Evolutionary conservation across 139 green algal genomes (phyloP).

Genomic region (Raphidocelis subcapitata): DNA sequence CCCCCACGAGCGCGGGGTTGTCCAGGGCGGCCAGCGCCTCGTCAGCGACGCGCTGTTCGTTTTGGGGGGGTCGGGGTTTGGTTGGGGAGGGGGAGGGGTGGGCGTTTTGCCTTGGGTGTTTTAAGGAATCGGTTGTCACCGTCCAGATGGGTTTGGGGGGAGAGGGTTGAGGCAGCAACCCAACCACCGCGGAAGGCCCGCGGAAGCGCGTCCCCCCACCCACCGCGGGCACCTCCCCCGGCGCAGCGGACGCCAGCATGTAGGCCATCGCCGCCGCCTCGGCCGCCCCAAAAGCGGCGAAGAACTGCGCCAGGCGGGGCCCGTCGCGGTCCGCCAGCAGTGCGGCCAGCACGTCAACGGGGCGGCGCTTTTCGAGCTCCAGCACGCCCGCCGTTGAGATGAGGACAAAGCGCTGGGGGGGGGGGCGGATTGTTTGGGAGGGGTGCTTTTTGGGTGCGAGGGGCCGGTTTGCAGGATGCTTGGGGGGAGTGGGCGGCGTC

Average conservation of each 20-base stretch:
- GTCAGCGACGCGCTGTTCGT: constrained; percentile 40
- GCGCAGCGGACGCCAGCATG: constrained; percentile 56
- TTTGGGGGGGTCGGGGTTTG: too few relatives aligned
- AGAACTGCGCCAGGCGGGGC: constrained; percentile 77
- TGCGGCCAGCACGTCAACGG: constrained; percentile 44
- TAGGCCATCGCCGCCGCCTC: constrained; percentile 92
- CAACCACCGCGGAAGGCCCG: too few relatives aligned
- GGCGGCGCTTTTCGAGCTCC: constrained; percentile 73
- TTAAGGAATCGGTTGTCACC: too few relatives aligned
- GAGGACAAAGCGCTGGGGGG: constrained; percentile 69
- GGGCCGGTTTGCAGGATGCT: too few relatives aligned
- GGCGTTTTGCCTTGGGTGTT: too few relatives aligned
- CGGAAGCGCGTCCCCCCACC: too few relatives aligned
- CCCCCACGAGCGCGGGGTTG: constrained; percentile 72
- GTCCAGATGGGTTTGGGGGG: too few relatives aligned
- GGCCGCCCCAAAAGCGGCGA: constrained; percentile 68
- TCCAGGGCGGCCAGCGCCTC: constrained; percentile 67
- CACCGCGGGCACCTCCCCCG: constrained; percentile 4
- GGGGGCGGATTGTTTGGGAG: too few relatives aligned
- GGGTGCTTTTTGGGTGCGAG: too few relatives aligned
- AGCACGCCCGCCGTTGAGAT: constrained; percentile 79
- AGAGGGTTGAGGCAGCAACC: too few relatives aligned
- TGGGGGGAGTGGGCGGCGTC: too few relatives aligned
- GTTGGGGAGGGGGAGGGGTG: too few relatives aligned
- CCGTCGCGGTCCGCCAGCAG: constrained; percentile 65